These are phyloP conservation scores for Cylindrotheca closterium DNA, from an alignment of 108 stramenopile species.

Conservation along the genomic window DNA sequence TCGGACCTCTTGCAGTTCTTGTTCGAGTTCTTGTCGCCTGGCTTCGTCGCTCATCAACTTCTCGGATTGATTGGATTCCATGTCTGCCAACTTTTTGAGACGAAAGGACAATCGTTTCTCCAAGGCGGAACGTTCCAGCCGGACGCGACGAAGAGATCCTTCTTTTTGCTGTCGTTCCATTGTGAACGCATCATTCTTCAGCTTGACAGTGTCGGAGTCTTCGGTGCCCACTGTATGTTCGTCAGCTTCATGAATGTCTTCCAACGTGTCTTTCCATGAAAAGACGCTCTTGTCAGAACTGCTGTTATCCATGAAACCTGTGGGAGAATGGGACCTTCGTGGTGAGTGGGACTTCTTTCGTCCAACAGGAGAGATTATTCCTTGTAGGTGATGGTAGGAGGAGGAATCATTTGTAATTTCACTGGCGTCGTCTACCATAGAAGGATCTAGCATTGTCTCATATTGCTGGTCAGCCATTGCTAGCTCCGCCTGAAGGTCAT, in stretches of 20 bases:
- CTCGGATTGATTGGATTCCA: background rate
- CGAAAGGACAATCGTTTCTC: background rate
- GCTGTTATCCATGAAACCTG: background rate
- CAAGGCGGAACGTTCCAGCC: background rate
- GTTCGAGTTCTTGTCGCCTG: background rate
- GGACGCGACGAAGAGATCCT: background rate
- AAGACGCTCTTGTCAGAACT: too few relatives aligned
- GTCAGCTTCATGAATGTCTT: too few relatives aligned
- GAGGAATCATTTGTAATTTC: too few relatives aligned
- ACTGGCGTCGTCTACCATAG: too few relatives aligned
- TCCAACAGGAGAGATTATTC: too few relatives aligned
- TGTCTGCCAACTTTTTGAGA: background rate
- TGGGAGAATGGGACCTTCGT: background rate
- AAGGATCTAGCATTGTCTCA: background rate
- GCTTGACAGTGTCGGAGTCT: too few relatives aligned
- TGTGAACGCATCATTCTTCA: background rate
- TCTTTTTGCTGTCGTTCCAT: background rate
- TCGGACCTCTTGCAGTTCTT: background rate
- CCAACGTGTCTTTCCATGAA: background rate
- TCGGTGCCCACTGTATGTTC: too few relatives aligned
- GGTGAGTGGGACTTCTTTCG: too few relatives aligned
- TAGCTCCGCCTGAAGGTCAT: background rate
- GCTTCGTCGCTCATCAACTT: background rate
- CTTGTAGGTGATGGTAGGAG: too few relatives aligned
- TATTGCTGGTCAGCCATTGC: background rate